Evolutionary conservation across 202 grass and related monocot genomes (phyloP).

Genomic region (Panicum hallii): DNA sequence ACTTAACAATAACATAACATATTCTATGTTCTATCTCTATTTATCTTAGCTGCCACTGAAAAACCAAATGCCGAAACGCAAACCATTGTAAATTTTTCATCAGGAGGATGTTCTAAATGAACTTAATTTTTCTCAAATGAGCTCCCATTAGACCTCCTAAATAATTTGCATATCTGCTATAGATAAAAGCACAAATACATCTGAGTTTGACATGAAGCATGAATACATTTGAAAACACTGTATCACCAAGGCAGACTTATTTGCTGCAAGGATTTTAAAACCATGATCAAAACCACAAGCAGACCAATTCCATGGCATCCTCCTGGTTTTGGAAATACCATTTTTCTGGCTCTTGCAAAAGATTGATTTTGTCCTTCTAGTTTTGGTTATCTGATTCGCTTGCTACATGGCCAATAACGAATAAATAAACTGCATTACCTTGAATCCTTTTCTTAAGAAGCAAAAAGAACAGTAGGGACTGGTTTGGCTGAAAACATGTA

Average conservation of each 20-base stretch:
- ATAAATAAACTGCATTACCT: background rate
- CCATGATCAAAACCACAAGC: conserved; percentile 2
- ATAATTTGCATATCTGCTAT: conserved; percentile 1
- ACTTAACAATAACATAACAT: background rate
- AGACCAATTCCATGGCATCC: background rate
- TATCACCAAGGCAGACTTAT: conserved; percentile 1
- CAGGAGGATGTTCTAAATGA: background rate
- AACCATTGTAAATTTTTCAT: background rate
- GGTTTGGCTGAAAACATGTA: background rate
- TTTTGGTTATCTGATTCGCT: background rate
- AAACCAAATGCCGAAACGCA: background rate
- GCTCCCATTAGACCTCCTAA: background rate
- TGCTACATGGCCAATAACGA: background rate
- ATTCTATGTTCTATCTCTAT: background rate
- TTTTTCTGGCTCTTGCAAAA: background rate
- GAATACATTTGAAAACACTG: conserved; percentile 26
- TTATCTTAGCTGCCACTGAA: conserved; percentile 3
- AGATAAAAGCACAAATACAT: conserved; percentile 13
- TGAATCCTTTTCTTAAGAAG: background rate
- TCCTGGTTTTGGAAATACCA: background rate
- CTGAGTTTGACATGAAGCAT: conserved; percentile 1
- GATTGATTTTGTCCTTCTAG: background rate
- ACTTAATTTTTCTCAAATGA: background rate
- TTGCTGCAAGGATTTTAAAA: conserved; percentile 3
- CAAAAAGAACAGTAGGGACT: background rate